Evolutionary conservation across 768 basidiomycete genomes (phyloP), one percentile per base, ranked within the genome.

Genomic region (Trametes coccinea): DNA sequence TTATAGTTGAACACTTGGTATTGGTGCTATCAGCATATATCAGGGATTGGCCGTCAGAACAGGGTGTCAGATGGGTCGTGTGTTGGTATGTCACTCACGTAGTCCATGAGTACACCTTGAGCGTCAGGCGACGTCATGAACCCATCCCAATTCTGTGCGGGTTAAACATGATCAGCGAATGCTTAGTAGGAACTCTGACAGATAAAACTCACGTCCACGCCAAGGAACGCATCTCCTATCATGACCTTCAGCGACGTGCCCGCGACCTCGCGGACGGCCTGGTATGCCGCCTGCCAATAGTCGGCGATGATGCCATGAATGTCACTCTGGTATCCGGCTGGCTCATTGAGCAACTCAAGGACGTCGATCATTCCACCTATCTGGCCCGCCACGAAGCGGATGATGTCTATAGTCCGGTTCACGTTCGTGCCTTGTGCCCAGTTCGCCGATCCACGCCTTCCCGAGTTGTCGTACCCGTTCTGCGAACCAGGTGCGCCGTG

Each of bases 391-490:
- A 90, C 75, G 65, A 79, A 86, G 13, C 74, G 69, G 43, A 90
- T 73, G 13, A 84, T 82, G 65, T 88, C 83, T 9, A 90, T 73
- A 10, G 88, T 87, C 68, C 73, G 65, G 48, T 85, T 78, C n/a
- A 81, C 75, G 31, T 82, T 76, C 33, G 67, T 65, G 33, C 62
- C 62, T 22, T 64, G 58, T 1, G 80, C 86, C 86, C 87, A 92
- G 47, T 77, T 71, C 2, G 88, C 84, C 53, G 76, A 75, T 22
- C 70, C 66, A 34, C 82, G 77, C 69, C 86, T 86, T 1, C 89
- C 89, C 7, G 88, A 90, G 72, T 90, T 91, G 72, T 90, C 89
- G 72, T 84, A 90, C 2, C 89, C 88, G 61, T 79, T 77, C 71
- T 78, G 78, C 22, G 76, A 77, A 50, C 84, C 87, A 0, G 88